Evolutionary conservation across 129 eudicot genomes (phyloP).

Genomic region (Artemisia argyi): DNA sequence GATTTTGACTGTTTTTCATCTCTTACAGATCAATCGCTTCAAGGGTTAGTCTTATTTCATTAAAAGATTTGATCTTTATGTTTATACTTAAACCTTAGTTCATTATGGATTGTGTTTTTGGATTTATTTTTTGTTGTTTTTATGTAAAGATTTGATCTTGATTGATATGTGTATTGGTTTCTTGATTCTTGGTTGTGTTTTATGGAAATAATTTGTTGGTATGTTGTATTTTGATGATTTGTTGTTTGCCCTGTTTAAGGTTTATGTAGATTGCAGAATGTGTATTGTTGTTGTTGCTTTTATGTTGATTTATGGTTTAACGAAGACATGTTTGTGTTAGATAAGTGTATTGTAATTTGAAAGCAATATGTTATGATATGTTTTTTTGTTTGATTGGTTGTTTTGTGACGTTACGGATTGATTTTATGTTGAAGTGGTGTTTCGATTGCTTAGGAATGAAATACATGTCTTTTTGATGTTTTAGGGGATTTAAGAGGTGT

Average conservation of each 20-base stretch:
- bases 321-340: not conserved
- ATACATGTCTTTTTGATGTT: slow-evolving; percentile 4
- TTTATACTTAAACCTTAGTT: too few species aligned
- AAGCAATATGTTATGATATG: too few species aligned
- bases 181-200: not conserved
- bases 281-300: not conserved
- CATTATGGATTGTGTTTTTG: too few species aligned
- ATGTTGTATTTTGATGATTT: not conserved
- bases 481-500: slow-evolving; percentile 3
- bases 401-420: not conserved
- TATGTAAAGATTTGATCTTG: not conserved
- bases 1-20: too few species aligned
- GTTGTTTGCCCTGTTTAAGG: too few species aligned
- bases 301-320: slow-evolving; percentile 5
- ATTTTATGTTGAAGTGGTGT: not conserved
- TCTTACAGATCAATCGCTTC: too few species aligned
- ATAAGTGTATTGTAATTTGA: too few species aligned
- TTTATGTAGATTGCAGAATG: slow-evolving; percentile 12
- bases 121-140: too few species aligned
- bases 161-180: slow-evolving; percentile 12
- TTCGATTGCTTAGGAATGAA: not conserved
- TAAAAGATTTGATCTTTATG: too few species aligned
- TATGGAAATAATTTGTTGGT: not conserved
- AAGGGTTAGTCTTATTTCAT: too few species aligned
- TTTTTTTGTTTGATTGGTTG: too few species aligned